Evolutionary conservation across 352 stramenopile species (phyloP), one percentile per base, ranked within the genome.

Genomic region (Phytopythium ostracodes): DNA sequence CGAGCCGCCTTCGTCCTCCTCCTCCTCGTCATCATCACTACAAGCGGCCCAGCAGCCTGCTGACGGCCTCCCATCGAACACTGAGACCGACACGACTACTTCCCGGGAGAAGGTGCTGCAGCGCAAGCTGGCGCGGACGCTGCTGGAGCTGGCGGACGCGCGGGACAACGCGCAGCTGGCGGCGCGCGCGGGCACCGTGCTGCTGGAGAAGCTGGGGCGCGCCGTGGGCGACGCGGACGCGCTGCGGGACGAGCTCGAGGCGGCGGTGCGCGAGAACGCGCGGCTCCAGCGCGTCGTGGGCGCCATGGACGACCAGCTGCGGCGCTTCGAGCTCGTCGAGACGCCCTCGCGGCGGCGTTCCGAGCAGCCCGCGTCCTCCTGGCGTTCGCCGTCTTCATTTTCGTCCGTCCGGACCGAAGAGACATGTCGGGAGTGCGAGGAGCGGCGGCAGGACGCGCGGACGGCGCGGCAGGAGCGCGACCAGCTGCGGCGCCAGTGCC

Each of bases 111-210:
- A 46, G 27, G n/a, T 73, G 33, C 62, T 88, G 18, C 65, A 73
- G 25, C 50, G 65, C 20, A 75, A 70, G 29, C 63, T 88, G 38
- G 71, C 75, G 15, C 63, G 62, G 24, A 59, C 70, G n/a, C 53
- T 87, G 12, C 17, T 81, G 36, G 76, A 87, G 35, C 72, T 87
- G 20, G 67, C 77, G 1, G 36, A 50, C 0, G 78, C 81, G 56
- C 72, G 79, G 33, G 67, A 76, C 11, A 83, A 79, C 24, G 58
- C 86, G 8, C 73, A 65, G 12, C 59, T 88, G 47, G 80, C 80
- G 29, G 80, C 80, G 2, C 73, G 64, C 22, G 77, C 77, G 14
- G 80, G 80, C 20, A 87, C 81, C 33, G 63, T 60, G 40, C 65
- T 89, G 42, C 63, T 88, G 11, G 63, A 82, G 33, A 64, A 75